Conservation (phyloP, 306 rosid species). For the Luffa acutangula region DNA sequence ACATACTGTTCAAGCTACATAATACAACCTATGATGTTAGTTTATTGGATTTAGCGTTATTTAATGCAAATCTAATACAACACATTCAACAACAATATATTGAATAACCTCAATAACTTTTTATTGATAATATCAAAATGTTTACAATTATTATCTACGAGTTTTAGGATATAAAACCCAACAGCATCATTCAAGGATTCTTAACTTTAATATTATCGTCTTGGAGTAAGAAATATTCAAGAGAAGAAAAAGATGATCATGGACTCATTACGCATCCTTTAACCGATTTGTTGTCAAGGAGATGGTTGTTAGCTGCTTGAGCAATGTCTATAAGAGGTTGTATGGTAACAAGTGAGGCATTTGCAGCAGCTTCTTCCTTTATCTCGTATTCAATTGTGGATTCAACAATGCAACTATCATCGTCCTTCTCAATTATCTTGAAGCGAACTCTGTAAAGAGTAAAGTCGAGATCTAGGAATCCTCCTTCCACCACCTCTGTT, state of each 20-base stretch:
- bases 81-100: no score
- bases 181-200: no score
- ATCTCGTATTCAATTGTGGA: constrained; percentile 39
- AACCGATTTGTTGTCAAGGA: neutral
- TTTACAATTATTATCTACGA: no score
- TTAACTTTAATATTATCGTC: no score
- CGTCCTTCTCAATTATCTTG: constrained; percentile 29
- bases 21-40: no score
- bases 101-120: no score
- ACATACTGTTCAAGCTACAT: no score
- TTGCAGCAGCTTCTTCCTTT: constrained; percentile 39
- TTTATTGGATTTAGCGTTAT: no score
- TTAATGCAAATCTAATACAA: no score
- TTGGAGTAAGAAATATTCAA: neutral
- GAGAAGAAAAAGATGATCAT: neutral
- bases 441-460: constrained; percentile 31
- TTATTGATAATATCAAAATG: no score
- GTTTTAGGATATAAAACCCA: no score
- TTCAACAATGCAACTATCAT: constrained; percentile 31
- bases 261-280: neutral
- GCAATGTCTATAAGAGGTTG: constrained; percentile 18
- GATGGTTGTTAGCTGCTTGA: neutral
- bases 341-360: constrained; percentile 36
- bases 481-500: constrained; percentile 56
- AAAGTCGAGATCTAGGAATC: constrained; percentile 44